phyloP scores from a whole-genome alignment of 2,329 filamentous ascomycete genomes.

The Colletotrichum tamarilloi region DNA sequence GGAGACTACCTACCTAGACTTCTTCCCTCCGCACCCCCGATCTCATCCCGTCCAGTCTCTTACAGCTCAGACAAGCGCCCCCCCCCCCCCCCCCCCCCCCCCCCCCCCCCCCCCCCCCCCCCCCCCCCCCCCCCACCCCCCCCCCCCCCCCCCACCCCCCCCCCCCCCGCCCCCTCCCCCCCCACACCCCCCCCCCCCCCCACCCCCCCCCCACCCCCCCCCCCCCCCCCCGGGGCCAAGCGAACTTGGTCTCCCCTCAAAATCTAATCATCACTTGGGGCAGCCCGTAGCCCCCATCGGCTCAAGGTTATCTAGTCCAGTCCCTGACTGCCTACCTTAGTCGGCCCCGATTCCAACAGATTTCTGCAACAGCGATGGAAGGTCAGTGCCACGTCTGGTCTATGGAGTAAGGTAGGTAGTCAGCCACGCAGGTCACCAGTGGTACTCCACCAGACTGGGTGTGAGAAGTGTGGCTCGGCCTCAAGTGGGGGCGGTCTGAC shows the following conservation, averaged over 20 bases:
- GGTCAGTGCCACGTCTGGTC: slow-evolving; percentile 5
- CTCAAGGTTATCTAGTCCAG: slow-evolving; percentile 1
- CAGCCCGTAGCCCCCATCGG: slow-evolving; percentile 1
- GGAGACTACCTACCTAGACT: background rate
- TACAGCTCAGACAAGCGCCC: slow-evolving; percentile 13
- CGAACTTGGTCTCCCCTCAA: background rate
- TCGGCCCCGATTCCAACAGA: slow-evolving; percentile 3
- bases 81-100: slow-evolving; percentile 15
- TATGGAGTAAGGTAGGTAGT: slow-evolving; percentile 7
- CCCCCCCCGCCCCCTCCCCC: slow-evolving; percentile 8
- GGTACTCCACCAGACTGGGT: slow-evolving; percentile 14
- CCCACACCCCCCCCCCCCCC: slow-evolving; percentile 5
- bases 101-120: slow-evolving; percentile 15
- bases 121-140: slow-evolving; percentile 17
- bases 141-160: slow-evolving; percentile 16
- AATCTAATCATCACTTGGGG: background rate
- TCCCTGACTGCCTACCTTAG: background rate
- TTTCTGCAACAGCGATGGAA: slow-evolving; percentile 6
- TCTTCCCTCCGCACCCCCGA: background rate
- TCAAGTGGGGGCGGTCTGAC: slow-evolving; percentile 20
- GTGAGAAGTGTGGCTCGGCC: slow-evolving; percentile 32
- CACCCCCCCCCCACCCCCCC: background rate
- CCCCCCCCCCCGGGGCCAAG: background rate
- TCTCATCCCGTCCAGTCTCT: slow-evolving; percentile 7
- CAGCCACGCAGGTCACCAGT: slow-evolving; percentile 13